Evolutionary conservation across 352 stramenopile genomes (phyloP), one percentile per base, ranked within the genome.

Genomic region (Phytopythium litorale): DNA sequence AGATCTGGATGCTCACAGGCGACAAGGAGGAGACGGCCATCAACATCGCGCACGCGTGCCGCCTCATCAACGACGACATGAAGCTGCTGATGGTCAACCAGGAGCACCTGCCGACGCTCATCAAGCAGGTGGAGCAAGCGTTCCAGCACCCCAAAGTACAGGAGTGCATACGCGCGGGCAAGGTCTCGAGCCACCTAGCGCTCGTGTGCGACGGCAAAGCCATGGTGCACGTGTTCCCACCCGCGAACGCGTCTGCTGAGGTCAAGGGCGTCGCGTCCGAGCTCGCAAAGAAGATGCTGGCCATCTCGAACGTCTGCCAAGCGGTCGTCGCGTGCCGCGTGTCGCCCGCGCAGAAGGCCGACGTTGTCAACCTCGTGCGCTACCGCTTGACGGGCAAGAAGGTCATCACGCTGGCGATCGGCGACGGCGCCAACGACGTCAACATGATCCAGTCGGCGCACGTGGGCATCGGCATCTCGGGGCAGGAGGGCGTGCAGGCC

Each of bases 1-100:
- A 97, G 64, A 86, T 98, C 37, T 98, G 92, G 91, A 94, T 98
- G 75, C 79, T 98, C 21, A 98, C 94, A 2, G 93, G 93, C 19
- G 94, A 98, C 75, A 98, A 98, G 63, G 72, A 96, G 62, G 94
- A 98, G 64, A 98, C 94, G 0, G 94, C 94, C 25, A 97, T 98
- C 65, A 98, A 98, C 65, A 98, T 98, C 37, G 81, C 78, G 1
- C 75, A 89, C 59, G 81, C 81, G 2, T 92, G 84, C 35, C 78
- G 75, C 1, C 64, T 92, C 28, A 87, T 92, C 21, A 86, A 90
- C 62, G 76, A 87, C 50, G 67, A 65, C 30, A 91, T 89, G 79
- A 61, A 56, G 8, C 59, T 88, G 16, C 60, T 90, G 3, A 64
- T 81, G 28, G 70, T 88, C 60, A 87, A 88, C 65, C 56, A 67